These are phyloP conservation scores for Emericellopsis cladophorae DNA, from an alignment of 2,329 filamentous ascomycete genomes.

Conservation along the genomic window DNA sequence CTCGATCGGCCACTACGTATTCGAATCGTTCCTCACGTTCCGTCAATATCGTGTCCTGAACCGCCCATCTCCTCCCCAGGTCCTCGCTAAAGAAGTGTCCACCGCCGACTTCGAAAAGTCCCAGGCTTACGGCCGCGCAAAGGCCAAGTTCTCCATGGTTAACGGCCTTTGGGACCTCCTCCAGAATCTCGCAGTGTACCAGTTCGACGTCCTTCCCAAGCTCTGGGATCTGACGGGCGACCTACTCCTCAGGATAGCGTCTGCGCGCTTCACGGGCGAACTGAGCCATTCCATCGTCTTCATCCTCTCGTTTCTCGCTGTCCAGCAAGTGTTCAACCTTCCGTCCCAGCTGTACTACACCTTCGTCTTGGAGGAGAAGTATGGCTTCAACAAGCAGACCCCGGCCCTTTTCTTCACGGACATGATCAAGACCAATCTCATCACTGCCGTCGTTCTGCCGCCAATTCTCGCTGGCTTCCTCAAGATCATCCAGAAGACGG, in stretches of 20 bases:
- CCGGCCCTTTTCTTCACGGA: slow-evolving; percentile 78
- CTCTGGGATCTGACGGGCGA: slow-evolving; percentile 75
- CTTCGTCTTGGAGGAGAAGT: slow-evolving; percentile 92
- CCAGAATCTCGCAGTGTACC: slow-evolving; percentile 81
- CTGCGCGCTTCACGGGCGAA: slow-evolving; percentile 72
- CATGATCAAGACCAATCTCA: slow-evolving; percentile 78
- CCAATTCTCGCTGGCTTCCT: slow-evolving; percentile 89
- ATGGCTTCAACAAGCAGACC: slow-evolving; percentile 98
- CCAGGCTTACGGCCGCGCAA: slow-evolving; percentile 91
- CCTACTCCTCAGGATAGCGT: slow-evolving; percentile 61
- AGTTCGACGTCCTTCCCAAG: slow-evolving; percentile 81
- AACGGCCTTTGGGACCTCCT: slow-evolving; percentile 73
- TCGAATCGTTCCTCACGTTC: slow-evolving; percentile 80
- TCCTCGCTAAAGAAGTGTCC: slow-evolving; percentile 77
- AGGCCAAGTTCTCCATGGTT: slow-evolving; percentile 79
- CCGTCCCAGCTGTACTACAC: slow-evolving; percentile 84
- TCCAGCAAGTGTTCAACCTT: slow-evolving; percentile 67
- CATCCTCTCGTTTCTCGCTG: slow-evolving; percentile 72
- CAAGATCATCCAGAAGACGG: slow-evolving; percentile 87
- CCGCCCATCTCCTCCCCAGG: slow-evolving; percentile 67
- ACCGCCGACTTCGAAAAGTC: slow-evolving; percentile 89
- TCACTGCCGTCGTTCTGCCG: slow-evolving; percentile 67
- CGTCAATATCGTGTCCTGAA: slow-evolving; percentile 85
- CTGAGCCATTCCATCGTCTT: slow-evolving; percentile 91
- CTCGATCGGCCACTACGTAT: slow-evolving; percentile 77